Evolutionary conservation across 208 protist species (phyloP).

Genomic region (Trypanosoma mega): DNA sequence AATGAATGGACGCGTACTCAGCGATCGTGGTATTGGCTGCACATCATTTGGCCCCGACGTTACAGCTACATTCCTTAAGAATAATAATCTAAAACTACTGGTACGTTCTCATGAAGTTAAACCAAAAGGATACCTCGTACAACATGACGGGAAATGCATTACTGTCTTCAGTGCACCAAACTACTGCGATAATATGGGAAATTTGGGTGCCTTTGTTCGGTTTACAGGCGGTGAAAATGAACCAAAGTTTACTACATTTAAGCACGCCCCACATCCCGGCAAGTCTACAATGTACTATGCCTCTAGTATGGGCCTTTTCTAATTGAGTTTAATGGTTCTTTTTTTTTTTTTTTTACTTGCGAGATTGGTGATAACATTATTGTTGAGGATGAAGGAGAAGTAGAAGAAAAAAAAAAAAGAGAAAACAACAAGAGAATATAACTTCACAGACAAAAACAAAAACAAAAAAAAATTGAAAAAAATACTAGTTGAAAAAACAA

Average conservation of each 20-base stretch:
- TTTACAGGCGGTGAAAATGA: conserved; percentile 79
- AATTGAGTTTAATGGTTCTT: not conserved
- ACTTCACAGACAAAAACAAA: conserved; percentile 9
- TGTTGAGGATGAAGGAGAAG: not conserved
- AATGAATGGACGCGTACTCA: conserved; percentile 89
- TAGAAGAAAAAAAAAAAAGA: not conserved
- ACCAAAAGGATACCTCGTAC: conserved; percentile 95
- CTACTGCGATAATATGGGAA: conserved; percentile 97
- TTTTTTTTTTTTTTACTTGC: not conserved
- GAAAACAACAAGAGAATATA: not conserved
- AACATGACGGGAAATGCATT: conserved; percentile 92
- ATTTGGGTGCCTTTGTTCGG: conserved; percentile 90
- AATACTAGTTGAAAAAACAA: conserved; percentile 3
- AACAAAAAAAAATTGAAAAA: conserved; percentile 11
- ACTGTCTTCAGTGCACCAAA: conserved; percentile 99
- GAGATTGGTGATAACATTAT: not conserved
- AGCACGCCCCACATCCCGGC: conserved; percentile 67
- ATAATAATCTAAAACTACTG: conserved; percentile 94
- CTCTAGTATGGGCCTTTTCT: conserved; percentile 58
- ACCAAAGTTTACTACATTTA: conserved; percentile 78
- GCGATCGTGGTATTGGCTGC: conserved; percentile 96
- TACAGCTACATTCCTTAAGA: conserved; percentile 93
- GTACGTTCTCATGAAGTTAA: conserved; percentile 98
- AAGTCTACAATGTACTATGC: conserved; percentile 86
- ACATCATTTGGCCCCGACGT: conserved; percentile 97